Percentiles rank a stretch among this genome's conserved stretches.
These are phyloP conservation scores for Vaccinium vitisidaea DNA, from an alignment of 148 eudicot species.

Conservation along the genomic window DNA sequence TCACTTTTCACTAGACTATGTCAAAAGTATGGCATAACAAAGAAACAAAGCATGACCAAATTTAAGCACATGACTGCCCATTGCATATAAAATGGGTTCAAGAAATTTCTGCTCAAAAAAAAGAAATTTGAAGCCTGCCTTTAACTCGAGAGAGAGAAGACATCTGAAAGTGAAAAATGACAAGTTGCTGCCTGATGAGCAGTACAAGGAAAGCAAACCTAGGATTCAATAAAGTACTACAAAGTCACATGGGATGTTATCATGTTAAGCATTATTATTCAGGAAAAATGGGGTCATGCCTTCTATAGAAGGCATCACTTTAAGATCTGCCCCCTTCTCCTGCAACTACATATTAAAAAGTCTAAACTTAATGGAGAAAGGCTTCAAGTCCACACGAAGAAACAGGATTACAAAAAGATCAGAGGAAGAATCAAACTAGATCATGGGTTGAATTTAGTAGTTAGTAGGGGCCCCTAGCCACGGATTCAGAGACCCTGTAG, in stretches of 20 bases:
- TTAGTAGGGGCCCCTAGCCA: neutral
- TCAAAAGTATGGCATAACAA: neutral
- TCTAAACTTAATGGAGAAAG: neutral
- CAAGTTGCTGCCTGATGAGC: neutral
- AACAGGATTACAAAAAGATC: neutral
- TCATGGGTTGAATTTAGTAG: neutral
- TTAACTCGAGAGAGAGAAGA: neutral
- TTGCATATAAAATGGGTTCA: neutral
- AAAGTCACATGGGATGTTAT: neutral
- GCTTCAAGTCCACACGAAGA: neutral
- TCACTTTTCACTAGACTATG: neutral
- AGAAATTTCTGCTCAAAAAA: no score
- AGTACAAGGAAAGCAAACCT: neutral
- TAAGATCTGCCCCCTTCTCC: neutral
- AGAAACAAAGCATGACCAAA: neutral
- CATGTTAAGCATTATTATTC: neutral
- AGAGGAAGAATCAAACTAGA: neutral
- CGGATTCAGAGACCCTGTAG: no score
- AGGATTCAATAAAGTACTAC: neutral
- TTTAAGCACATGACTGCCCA: neutral
- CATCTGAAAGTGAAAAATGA: neutral
- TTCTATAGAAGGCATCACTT: neutral
- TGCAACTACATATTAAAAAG: neutral
- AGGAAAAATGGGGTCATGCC: neutral
- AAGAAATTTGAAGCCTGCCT: neutral